Conservation (phyloP, 169 alveolate species). For the Cryptosporidium sp. region DNA sequence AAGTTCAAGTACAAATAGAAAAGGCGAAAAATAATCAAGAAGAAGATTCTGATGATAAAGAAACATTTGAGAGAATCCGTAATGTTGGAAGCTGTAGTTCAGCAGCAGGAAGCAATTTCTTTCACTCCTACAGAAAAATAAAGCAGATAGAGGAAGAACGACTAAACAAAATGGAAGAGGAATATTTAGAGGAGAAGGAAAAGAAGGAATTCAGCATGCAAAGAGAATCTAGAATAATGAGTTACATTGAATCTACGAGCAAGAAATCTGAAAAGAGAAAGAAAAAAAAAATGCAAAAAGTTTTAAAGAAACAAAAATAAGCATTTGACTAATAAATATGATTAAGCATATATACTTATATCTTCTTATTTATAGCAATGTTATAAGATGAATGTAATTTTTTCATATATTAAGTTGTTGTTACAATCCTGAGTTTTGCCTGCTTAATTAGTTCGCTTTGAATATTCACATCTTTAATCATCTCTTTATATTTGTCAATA, state of each 20-base stretch:
- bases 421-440: slow-evolving; percentile 58
- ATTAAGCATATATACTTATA: not conserved
- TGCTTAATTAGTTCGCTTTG: slow-evolving; percentile 46
- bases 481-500: slow-evolving; percentile 44
- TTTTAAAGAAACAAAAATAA: not conserved
- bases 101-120: slow-evolving; percentile 81
- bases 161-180: slow-evolving; percentile 76
- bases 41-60: slow-evolving; percentile 9
- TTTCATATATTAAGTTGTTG: slow-evolving; percentile 19
- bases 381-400: not conserved
- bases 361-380: not conserved
- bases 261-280: slow-evolving; percentile 58
- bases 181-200: slow-evolving; percentile 61
- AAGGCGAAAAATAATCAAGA: not conserved
- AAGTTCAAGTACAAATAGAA: slow-evolving; percentile 1
- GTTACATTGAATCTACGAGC: slow-evolving; percentile 21
- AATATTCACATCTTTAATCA: slow-evolving; percentile 17
- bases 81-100: slow-evolving; percentile 78
- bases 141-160: slow-evolving; percentile 77
- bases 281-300: slow-evolving; percentile 18
- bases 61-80: slow-evolving; percentile 41
- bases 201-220: slow-evolving; percentile 51
- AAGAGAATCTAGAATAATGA: slow-evolving; percentile 34
- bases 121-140: slow-evolving; percentile 75
- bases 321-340: not conserved